Conservation (phyloP, 2,329 filamentous ascomycete genomes). For the Sporothrix sp. region DNA sequence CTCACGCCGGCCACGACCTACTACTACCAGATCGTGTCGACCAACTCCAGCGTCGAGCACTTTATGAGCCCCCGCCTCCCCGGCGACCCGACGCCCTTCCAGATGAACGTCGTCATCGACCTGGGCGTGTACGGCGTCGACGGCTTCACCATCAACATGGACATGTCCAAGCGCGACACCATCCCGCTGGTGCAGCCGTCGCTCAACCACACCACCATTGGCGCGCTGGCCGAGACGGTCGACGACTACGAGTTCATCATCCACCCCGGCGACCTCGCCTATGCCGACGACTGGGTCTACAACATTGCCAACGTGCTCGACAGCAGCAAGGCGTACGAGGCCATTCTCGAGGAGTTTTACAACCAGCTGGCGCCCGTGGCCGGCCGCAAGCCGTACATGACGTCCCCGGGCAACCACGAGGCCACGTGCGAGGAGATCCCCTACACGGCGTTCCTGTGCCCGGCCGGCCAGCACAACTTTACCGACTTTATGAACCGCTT, state of each 20-base stretch:
- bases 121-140: conserved; percentile 44
- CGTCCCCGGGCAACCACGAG: conserved; percentile 50
- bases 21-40: conserved; percentile 50
- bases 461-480: conserved; percentile 48
- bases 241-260: conserved; percentile 47
- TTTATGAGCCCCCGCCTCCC: conserved; percentile 44
- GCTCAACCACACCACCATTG: conserved; percentile 50
- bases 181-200: conserved; percentile 41
- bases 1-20: conserved; percentile 45
- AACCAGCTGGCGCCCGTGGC: conserved; percentile 44
- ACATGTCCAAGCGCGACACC: conserved; percentile 36
- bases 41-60: conserved; percentile 42
- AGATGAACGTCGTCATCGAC: conserved; percentile 43
- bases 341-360: conserved; percentile 85
- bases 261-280: conserved; percentile 46
- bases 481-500: conserved; percentile 50
- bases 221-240: conserved; percentile 39
- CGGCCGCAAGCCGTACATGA: conserved; percentile 46
- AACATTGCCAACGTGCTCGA: conserved; percentile 47
- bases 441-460: conserved; percentile 30
- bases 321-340: conserved; percentile 93
- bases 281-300: conserved; percentile 48
- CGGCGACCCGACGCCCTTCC: conserved; percentile 46
- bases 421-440: conserved; percentile 40
- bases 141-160: conserved; percentile 39